Base-by-base conservation (phyloP, 805 yeast genomes). In the Metschnikowia henanensis region DNA sequence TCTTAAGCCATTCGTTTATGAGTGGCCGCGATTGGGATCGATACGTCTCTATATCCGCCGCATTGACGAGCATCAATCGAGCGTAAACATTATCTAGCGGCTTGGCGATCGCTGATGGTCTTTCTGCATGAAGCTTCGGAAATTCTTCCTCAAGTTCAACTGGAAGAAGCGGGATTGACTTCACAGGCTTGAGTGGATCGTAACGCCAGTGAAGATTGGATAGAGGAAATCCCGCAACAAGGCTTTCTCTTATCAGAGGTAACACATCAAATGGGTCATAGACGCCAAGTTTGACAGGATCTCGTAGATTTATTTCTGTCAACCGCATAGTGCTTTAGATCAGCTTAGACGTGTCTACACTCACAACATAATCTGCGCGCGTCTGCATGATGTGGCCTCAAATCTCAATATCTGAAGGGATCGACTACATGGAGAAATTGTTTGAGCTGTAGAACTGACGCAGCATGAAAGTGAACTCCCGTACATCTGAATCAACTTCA, bases 11-110 rank as follows among this genome's bases (percentile, higher is more conserved):
- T 52, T 85, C 94, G 37, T 74, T 76, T 18, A 91, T 79, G 51
- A 89, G 68, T 1, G 95, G 96, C 30, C 99, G 76, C 0, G 86
- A 89, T 55, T 84, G 87, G 0, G 84, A 62, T 47, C 95, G 72
- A 61, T 92, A 92, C 1, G 79, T 79, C 13, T 92, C 98, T 16
- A 84, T 61, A 34, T 77, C 79, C 5, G 79, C 81, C 47, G 84
- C 78, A 43, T 76, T 76, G 6, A 92, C 73, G 43, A 91, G 77
- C 70, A 92, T 81, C 17, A 90, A 57, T 50, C 84, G 75, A 35
- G 87, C 67, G 52, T 84, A 81, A n/a, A 41, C 41, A 28, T 39
- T 21, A 20, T 25, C 26, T 29, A 31, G 18, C 3, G 32, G 30
- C 18, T 6, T 19, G n/a, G 13, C 17, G 8, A 70, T 49, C 2